Base-by-base conservation (phyloP, 1,139 yeast genomes). In the Candida neerlandica region DNA sequence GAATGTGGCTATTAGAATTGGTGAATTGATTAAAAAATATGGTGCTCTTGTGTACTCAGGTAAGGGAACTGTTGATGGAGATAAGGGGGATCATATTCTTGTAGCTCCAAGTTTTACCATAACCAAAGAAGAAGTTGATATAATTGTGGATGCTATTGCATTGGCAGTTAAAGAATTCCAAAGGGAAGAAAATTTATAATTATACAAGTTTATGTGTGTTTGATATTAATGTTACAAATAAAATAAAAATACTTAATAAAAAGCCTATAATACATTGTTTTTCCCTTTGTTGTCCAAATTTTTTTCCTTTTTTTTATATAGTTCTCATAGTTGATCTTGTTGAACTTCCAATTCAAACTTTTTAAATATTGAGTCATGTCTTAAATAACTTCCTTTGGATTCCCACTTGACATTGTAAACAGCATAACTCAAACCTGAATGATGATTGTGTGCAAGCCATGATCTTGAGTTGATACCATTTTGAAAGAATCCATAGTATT, bases 401-500 rank as follows among this genome's bases (percentile, higher is more conserved):
- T 75, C 79, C 84, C 84, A 80, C 54, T 73, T 73, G 43, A 85
- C 83, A 43, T 76, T 78, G 55, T 76, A 79, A 9, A 89, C 70
- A 10, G 83, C 81, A 51, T 76, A 70, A 23, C 92, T 85, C 42
- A 82, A 77, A 4, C 96, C 96, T 56, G 83, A 86, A 62, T 89
- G 96, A 12, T 67, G 68, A 9, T 64, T 62, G 3, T 64, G 63
- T 5, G 19, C 15, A 10, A 41, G 14, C 97, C 97, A 92, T 1
- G 81, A 68, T 48, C 97, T 75, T 1, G 96, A 84, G 59, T 84
- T 81, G 53, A 91, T 68, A 1, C 89, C 92, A 64, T 87, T 75
- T 38, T 87, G 77, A 61, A 67, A 85, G 39, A 77, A 72, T 1
- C 96, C 94, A 21, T 69, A 66, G 61, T 92, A 92, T 43, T 62